A percentile compares a stretch with the other conserved stretches of the same genome.
Evolutionary conservation across 1,139 yeast species (phyloP).

Genomic region (Ogataea hybrid): DNA sequence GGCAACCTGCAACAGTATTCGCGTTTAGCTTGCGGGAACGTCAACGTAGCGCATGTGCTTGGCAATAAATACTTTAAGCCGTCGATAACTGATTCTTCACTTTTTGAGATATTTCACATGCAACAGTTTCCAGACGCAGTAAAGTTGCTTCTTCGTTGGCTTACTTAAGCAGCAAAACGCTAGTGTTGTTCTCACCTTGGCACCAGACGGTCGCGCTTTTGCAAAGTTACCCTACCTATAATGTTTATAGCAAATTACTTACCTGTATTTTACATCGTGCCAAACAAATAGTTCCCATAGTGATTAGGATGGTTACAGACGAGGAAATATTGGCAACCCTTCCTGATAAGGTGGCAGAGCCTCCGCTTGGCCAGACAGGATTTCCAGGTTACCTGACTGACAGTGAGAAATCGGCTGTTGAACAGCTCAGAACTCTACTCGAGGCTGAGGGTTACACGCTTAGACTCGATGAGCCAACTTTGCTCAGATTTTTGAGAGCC

Average conservation of each 20-base stretch:
- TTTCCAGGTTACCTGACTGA: slow-evolving; percentile 77
- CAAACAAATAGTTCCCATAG: neutral
- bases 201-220: neutral
- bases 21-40: too few species aligned
- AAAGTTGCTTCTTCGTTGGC: neutral
- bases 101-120: too few species aligned
- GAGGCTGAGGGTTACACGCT: slow-evolving; percentile 62
- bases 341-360: slow-evolving; percentile 52
- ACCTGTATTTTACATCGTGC: slow-evolving; percentile 2
- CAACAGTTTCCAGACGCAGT: too few species aligned
- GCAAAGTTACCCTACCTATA: slow-evolving; percentile 3
- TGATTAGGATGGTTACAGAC: slow-evolving; percentile 19
- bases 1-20: too few species aligned
- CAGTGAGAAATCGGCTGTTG: slow-evolving; percentile 61
- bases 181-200: too few species aligned
- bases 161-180: neutral
- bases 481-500: slow-evolving; percentile 86
- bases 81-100: too few species aligned
- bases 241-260: slow-evolving; percentile 4
- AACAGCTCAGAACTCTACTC: slow-evolving; percentile 56
- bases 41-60: too few species aligned
- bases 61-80: too few species aligned
- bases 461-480: slow-evolving; percentile 85
- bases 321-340: slow-evolving; percentile 27
- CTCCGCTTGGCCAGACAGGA: slow-evolving; percentile 61